A percentile compares a stretch with the other conserved stretches of the same genome.
phyloP scores from a whole-genome alignment of 2,329 filamentous ascomycete species.

The Fusarium fujikuroi region DNA sequence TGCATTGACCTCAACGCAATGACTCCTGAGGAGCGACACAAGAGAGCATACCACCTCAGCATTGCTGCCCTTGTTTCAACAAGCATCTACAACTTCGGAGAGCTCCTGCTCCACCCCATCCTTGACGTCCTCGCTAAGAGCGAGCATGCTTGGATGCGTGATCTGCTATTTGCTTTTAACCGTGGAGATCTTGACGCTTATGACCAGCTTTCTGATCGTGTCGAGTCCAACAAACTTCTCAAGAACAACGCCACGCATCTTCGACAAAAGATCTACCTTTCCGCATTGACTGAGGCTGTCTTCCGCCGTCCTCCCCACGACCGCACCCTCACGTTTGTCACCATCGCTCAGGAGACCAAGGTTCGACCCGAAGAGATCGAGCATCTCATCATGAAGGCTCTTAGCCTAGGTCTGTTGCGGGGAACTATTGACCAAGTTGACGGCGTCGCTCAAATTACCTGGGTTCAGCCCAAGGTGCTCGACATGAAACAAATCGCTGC shows the following conservation, averaged over 20 bases:
- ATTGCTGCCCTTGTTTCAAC: conserved; percentile 93
- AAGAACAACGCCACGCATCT: conserved; percentile 84
- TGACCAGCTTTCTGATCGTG: conserved; percentile 82
- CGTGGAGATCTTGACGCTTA: conserved; percentile 90
- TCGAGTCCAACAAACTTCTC: conserved; percentile 82
- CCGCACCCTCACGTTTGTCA: conserved; percentile 89
- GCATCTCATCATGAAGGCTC: conserved; percentile 98
- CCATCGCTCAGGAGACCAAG: conserved; percentile 92
- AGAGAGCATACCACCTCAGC: conserved; percentile 90
- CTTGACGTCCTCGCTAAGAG: conserved; percentile 80
- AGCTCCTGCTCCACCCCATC: conserved; percentile 97
- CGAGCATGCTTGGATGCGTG: conserved; percentile 85
- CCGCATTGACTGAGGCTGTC: conserved; percentile 92
- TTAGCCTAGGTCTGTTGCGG: conserved; percentile 88
- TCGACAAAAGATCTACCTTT: conserved; percentile 97
- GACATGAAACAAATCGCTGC: conserved; percentile 95
- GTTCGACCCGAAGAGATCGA: conserved; percentile 93
- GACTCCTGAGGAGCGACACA: conserved; percentile 77
- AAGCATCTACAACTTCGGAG: conserved; percentile 99
- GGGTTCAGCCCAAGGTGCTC: conserved; percentile 98
- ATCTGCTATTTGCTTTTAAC: conserved; percentile 98
- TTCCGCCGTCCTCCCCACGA: conserved; percentile 97
- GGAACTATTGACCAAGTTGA: conserved; percentile 98
- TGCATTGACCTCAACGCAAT: conserved; percentile 88
- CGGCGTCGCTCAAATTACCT: conserved; percentile 93